Conservation (phyloP, 2,329 filamentous ascomycete genomes). For the Volutella citrinella region DNA sequence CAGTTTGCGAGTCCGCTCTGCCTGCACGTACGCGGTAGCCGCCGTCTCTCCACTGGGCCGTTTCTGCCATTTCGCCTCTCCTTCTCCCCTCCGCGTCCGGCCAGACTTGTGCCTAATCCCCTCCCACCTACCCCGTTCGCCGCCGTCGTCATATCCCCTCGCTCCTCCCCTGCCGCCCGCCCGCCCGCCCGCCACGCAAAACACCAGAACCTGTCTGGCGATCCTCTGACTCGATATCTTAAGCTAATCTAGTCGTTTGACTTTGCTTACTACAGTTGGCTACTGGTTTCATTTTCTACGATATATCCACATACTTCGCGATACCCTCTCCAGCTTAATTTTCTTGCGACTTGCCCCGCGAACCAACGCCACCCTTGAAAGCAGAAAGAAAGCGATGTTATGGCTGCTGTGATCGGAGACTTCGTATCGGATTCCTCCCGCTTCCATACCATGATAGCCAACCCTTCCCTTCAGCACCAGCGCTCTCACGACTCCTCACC, state of each 20-base stretch:
- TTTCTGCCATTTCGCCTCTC: slow-evolving; percentile 15
- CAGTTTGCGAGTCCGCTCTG: too few relatives aligned
- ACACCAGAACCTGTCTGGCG: too few relatives aligned
- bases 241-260: too few relatives aligned
- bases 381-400: too few relatives aligned
- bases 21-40: background rate
- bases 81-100: slow-evolving; percentile 1
- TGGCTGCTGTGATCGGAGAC: slow-evolving; percentile 67
- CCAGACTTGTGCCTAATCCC: too few relatives aligned
- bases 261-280: too few relatives aligned
- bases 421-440: slow-evolving; percentile 69
- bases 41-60: slow-evolving; percentile 20
- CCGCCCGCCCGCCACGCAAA: background rate
- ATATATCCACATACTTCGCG: too few relatives aligned
- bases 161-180: background rate
- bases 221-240: too few relatives aligned
- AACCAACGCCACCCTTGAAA: too few relatives aligned
- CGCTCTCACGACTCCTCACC: slow-evolving; percentile 37
- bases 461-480: slow-evolving; percentile 46
- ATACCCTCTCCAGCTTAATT: too few relatives aligned
- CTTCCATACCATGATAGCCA: slow-evolving; percentile 68
- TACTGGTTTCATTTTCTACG: too few relatives aligned
- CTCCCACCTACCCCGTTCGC: background rate
- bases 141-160: background rate
- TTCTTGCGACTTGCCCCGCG: too few relatives aligned